Base-by-base conservation (phyloP, 768 basidiomycete genomes). In the Antrodiella citrinella region DNA sequence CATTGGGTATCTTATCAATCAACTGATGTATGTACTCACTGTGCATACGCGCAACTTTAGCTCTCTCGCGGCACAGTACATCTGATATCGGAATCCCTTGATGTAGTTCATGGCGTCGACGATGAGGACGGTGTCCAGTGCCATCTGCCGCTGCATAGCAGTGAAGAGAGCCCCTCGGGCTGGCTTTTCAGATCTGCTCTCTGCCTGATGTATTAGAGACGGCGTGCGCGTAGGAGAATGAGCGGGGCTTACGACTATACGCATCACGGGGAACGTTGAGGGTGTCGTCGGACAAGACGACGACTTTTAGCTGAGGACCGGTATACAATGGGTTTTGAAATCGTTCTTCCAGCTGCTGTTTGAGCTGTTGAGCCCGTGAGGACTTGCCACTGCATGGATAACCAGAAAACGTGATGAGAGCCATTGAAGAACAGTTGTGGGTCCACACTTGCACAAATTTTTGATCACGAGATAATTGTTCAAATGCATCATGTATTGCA, bases 71-170 rank as follows among this genome's bases (percentile, higher is more conserved):
- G 91, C 90, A 62, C 95, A 97, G 63, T 97, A 96, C 71, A 99
- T 83, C 65, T 99, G 96, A 67, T 99, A 99, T 24, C 96, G 82
- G 63, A 92, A 96, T 10, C 95, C 95, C 65, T 99, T 98, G 75
- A 98, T 98, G 67, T 99, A 97, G 62, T 98, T 98, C 57, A 88
- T 76, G 12, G 84, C 81, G 62, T 99, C 96, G 53, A 93, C 76
- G 57, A 99, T 87, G 51, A 96, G 75, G 59, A 97, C 80, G 0
- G 81, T 86, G 59, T 89, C 82, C 26, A 67, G 65, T 20, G 76
- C 73, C 55, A 99, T 74, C 26, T 78, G 74, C 11, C 96, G 75
- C 57, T 86, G 90, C 46, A 93, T 72, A 1, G 89, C 80, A 1
- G 92, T 81, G 65, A 95, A 91, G 19, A 95, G 74, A 10, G 86